Base-by-base conservation (phyloP, 805 yeast species). In the Zygotorulaspora chibaensis region DNA sequence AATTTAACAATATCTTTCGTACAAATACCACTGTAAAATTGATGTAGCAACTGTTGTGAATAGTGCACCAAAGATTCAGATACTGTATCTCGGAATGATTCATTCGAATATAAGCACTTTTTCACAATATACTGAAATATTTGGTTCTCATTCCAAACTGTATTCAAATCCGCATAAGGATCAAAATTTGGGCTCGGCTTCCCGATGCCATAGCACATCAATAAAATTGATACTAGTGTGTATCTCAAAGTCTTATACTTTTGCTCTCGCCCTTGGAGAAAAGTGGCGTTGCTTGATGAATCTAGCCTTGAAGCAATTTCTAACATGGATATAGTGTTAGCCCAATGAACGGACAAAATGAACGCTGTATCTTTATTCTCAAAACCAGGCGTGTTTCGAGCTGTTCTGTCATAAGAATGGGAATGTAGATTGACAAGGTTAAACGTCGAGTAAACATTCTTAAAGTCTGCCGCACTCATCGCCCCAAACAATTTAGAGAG, bases 301-400 rank as follows among this genome's bases (percentile, higher is more conserved):
- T 74, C 73, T n/a, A 74, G 58, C 57, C 90, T 71, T 1, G 81
- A 70, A 0, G 82, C 55, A 17, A 83, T 75, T 55, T 84, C 90
- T 31, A 73, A 63, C 73, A 81, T 77, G 18, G 76, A 70, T 20
- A 84, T 71, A 1, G 65, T 60, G 26, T 61, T 61, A 3, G 66
- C 59, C 65, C 64, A 63, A 45, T 61, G 61, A 1, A 47, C 54
- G 1, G 59, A 41, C 12, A 61, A 42, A 10, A 60, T 45, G 16
- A 46, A 34, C 5, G 57, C 53, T 1, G 54, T 51, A 35, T 58
- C 58, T 6, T 47, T 43, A 6, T 50, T 50, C n/a, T 48, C 44
- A 28, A 51, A 53, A 3, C 49, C 54, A 1, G 48, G 46, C 3
- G 46, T 41, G 18, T 48, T 54, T 16, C 52, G 51, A n/a, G 52